phyloP scores from a whole-genome alignment of 2,329 filamentous ascomycete genomes.

The Rhexocercosporidium sp. region DNA sequence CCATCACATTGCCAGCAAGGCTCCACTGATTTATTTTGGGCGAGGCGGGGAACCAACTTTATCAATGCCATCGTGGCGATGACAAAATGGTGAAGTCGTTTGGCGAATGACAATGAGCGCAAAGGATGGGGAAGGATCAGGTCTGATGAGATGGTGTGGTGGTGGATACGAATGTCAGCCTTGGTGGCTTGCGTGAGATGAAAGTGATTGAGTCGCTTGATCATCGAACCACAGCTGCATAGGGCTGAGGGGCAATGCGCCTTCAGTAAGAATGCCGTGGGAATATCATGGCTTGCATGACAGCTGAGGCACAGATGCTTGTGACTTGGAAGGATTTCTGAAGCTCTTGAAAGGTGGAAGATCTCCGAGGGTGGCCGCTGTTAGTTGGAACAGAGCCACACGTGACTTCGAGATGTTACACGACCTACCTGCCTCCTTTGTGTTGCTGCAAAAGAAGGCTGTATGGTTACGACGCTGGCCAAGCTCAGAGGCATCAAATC shows the following conservation, averaged over 20 bases:
- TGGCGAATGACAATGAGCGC: not conserved
- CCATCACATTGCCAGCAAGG: not conserved
- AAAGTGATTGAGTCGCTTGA: constrained; percentile 6
- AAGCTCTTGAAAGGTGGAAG: not conserved
- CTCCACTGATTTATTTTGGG: constrained; percentile 14
- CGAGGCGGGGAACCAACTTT: not conserved
- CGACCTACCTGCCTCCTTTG: not conserved
- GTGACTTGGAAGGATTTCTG: not conserved
- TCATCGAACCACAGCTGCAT: not conserved
- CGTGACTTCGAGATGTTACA: not conserved
- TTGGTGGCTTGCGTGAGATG: constrained; percentile 13
- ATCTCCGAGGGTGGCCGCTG: not conserved
- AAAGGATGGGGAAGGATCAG: constrained; percentile 7
- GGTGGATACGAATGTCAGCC: constrained; percentile 13
- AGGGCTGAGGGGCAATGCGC: not conserved
- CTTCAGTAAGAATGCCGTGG: not conserved
- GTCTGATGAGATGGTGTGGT: constrained; percentile 7
- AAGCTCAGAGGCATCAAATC: not conserved
- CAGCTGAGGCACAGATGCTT: constrained; percentile 5
- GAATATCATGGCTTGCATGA: not conserved
- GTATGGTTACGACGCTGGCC: not conserved
- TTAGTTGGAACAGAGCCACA: not conserved
- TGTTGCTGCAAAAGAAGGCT: no score
- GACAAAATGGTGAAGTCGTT: not conserved
- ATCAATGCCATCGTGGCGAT: constrained; percentile 11